Base-by-base conservation (phyloP, 225 moss, liverwort and hornwort species). In the Asterella californica region DNA sequence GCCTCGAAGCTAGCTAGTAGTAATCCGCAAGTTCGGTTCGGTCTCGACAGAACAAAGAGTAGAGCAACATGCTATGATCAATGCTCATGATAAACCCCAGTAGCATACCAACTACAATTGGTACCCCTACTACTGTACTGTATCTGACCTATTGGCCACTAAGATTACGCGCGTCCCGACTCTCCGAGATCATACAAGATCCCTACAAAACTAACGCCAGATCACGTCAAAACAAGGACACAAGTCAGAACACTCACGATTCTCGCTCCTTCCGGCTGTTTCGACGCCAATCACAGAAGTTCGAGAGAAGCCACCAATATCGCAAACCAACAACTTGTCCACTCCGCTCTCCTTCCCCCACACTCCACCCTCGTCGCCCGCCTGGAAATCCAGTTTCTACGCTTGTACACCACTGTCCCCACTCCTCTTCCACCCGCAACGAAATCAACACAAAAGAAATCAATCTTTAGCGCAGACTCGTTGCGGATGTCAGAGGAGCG, bases 401-500 rank as follows among this genome's bases (percentile, higher is more conserved):
- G 42, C 47, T 64, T 64, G 46, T 8, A 77, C 62, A 64, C 77
- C 63, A 64, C 62, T 64, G 25, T 64, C 77, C 75, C 77, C 61
- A 64, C 77, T 64, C 77, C 77, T 64, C 77, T 59, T 38, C 62
- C 77, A 46, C 63, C 77, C 77, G 45, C 77, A 64, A 77, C 77
- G 11, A 33, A 37, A 33, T 11, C 65, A 42, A 70, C 18, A 38
- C 38, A 7, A 77, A 29, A 61, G 62, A 38, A 2, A 24, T 5
- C 21, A 45, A 45, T 27, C 45, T 36, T 45, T 4, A 29, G 38
- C 62, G 7, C 15, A 63, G 24, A 15, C 29, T 24, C 22, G 33
- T 38, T 77, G 77, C 77, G 77, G 63, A 59, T 77, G 77, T 64
- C 11, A 59, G 77, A 77, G 77, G 62, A 77, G 77, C 63, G 63